Evolutionary conservation across 176 grass and related monocot genomes (phyloP), one percentile per base, ranked within the genome.

Genomic region (Aegilops umbellulata): DNA sequence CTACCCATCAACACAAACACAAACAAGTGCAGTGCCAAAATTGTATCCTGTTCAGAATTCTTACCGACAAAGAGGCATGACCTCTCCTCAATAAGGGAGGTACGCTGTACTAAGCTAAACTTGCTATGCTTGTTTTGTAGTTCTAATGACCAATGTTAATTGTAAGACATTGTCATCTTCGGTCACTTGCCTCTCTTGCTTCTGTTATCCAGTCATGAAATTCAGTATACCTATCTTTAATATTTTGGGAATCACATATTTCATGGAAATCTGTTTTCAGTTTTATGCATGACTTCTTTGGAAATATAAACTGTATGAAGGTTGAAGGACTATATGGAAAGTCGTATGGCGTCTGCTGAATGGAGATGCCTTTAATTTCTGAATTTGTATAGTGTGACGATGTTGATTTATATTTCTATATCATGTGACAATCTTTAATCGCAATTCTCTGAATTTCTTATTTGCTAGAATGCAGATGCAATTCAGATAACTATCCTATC

Each of bases 401-500:
- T 79, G 34, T 46, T 47, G 11, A 85, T 30, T 60, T 55, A 22
- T 85, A 72, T 22, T 68, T 69, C 9, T 66, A 10, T 81, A 66
- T 79, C 20, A 55, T n/a, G 32, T 30, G 8, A 73, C 60, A 86
- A 47, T 86, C 41, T 74, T 10, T 19, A 47, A 26, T 80, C 64
- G 39, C 42, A 58, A 8, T 19, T 84, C 85, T 91, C 67, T 86
- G 76, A 89, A 79, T 46, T 19, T 72, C 80, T 77, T 89, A 65
- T 87, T 89, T 84, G 41, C 79, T 95, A 98, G 96, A 94, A 83
- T 94, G 91, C 94, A 92, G 93, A 94, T 95, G 86, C 91, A 75
- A 94, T 98, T 79, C 84, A 49, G 24, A 71, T 98, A 78, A 88
- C 83, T 76, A 60, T 95, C 53, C 26, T 97, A 26, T 87, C 80